Conservation (phyloP, 164 flowering plant genomes). For the Stephania cephalantha region DNA sequence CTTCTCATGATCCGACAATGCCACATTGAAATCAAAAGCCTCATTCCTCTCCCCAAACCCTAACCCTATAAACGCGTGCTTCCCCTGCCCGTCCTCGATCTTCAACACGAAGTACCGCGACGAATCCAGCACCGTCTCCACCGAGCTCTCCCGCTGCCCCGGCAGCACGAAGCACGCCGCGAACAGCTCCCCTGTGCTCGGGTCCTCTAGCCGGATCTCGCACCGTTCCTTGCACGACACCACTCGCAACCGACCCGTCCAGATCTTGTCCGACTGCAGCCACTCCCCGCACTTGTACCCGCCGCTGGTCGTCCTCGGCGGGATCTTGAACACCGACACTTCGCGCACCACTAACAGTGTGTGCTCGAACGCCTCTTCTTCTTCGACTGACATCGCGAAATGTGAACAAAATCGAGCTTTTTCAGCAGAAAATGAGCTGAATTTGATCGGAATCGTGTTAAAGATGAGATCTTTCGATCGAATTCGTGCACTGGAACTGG, state of each 20-base stretch:
- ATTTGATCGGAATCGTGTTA: too few relatives aligned
- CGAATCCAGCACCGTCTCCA: constrained; percentile 91
- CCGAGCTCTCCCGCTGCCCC: constrained; percentile 78
- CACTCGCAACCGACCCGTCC: constrained; percentile 94
- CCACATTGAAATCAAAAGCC: constrained; percentile 99
- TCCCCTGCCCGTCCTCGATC: constrained; percentile 92
- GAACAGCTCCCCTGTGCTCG: constrained; percentile 82
- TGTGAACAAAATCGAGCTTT: not conserved
- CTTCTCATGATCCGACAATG: constrained; percentile 96
- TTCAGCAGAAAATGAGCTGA: too few relatives aligned
- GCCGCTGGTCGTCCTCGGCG: constrained; percentile 84
- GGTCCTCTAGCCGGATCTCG: constrained; percentile 98
- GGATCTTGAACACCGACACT: constrained; percentile 86
- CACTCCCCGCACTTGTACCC: constrained; percentile 99
- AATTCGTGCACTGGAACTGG: too few relatives aligned
- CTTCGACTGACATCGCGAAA: constrained; percentile 59
- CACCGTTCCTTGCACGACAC: constrained; percentile 77
- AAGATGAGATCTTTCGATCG: too few relatives aligned
- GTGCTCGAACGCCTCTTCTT: constrained; percentile 82
- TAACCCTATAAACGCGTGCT: constrained; percentile 91
- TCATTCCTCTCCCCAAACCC: constrained; percentile 93
- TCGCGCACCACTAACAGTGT: constrained; percentile 95
- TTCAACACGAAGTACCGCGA: constrained; percentile 89
- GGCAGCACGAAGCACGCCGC: constrained; percentile 89
- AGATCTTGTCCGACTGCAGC: constrained; percentile 98